These are phyloP conservation scores for Acanthamoeba culbertsoni DNA, from an alignment of 208 protist species.

Conservation along the genomic window DNA sequence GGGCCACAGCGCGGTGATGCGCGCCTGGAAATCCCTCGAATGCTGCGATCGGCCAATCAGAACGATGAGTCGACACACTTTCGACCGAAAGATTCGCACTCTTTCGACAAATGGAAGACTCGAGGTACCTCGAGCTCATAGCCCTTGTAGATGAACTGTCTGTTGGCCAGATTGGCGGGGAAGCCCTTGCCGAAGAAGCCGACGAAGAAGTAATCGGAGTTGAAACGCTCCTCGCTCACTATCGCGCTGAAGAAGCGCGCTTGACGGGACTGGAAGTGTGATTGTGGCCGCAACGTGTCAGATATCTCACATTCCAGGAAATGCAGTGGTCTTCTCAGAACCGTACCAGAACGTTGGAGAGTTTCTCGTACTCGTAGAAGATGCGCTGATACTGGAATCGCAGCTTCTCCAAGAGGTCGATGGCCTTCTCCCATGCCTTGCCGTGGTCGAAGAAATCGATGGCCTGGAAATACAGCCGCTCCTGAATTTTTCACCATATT, in stretches of 20 bases:
- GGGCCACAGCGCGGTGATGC: background rate
- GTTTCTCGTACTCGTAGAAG: slow-evolving; percentile 69
- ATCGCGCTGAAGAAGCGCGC: slow-evolving; percentile 70
- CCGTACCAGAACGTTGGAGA: slow-evolving; percentile 62
- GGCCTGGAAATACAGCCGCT: slow-evolving; percentile 64
- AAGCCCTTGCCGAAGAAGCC: slow-evolving; percentile 75
- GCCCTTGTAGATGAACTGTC: slow-evolving; percentile 75
- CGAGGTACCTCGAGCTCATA: slow-evolving; percentile 69
- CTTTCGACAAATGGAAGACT: background rate
- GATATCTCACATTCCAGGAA: background rate
- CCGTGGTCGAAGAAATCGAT: slow-evolving; percentile 76
- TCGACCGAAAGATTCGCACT: background rate
- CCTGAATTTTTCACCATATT: slow-evolving; percentile 3
- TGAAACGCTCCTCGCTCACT: slow-evolving; percentile 71
- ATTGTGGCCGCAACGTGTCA: too few relatives aligned
- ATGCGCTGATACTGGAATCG: slow-evolving; percentile 66
- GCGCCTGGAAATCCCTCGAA: slow-evolving; percentile 47
- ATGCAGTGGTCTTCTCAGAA: background rate
- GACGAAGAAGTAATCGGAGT: slow-evolving; percentile 76
- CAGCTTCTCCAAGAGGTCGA: slow-evolving; percentile 63
- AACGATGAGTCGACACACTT: background rate
- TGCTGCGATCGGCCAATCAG: background rate
- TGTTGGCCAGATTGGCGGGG: slow-evolving; percentile 54
- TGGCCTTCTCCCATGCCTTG: slow-evolving; percentile 73
- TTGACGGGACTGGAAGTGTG: slow-evolving; percentile 55